Evolutionary conservation across 306 rosid species (phyloP), one percentile per base, ranked within the genome.

Genomic region (Cicer cuneatum): DNA sequence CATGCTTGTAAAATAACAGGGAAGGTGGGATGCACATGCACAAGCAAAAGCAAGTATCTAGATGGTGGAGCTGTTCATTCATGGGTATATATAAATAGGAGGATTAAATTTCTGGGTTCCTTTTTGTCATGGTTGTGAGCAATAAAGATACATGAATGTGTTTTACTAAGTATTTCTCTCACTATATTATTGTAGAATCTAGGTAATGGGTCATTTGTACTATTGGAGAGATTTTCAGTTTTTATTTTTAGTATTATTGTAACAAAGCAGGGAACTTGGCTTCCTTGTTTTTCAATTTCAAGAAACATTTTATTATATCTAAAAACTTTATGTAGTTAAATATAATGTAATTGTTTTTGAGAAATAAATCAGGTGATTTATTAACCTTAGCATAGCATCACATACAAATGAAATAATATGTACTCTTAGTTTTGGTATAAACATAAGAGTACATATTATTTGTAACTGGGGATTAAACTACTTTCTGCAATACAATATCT

Each of bases 1-100:
- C 48, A 73, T 47, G 72, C 49, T 33, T 51, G 16, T 18, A 56
- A 72, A 63, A 80, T 79, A 85, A 83, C 33, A 77, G 73, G 56
- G 48, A 29, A 60, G 71, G 73, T 45, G 47, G 53, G 70, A 77
- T 48, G 53, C 75, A 66, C 42, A 53, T 67, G 83, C 77, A 78
- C 33, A 73, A 81, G 33, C 33, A 48, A 21, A 49, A 49, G 19
- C 5, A 49, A 49, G 73, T 85, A 83, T 84, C 62, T 37, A 81
- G 83, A 66, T 45, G 58, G 72, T 71, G 77, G 84, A 76, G 72
- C 48, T 82, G 86, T 84, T 76, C 61, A 73, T 49, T 29, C 33
- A 29, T 60, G 88, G 83, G 85, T 52, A 66, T 66, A 68, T 74
- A 81, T 49, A 69, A 85, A 75, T 75, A 87, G 86, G 80, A 67